Evolutionary conservation across 75 land plant genomes (phyloP).

Genomic region (Selaginella moellendorffii): DNA sequence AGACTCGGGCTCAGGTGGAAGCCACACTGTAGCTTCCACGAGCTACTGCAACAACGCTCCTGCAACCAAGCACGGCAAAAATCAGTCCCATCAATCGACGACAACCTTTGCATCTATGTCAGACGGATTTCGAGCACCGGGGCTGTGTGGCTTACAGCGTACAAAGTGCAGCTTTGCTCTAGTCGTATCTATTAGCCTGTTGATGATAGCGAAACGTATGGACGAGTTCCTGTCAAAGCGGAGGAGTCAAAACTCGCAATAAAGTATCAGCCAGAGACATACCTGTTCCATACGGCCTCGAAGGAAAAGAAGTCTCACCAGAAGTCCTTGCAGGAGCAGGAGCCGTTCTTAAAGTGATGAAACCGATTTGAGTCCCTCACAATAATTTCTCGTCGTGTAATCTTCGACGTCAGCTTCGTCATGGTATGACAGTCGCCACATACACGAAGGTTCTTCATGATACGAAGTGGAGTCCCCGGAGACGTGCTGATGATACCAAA

Average conservation of each 20-base stretch:
- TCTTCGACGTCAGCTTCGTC: neutral
- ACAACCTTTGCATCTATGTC: neutral
- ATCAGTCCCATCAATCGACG: neutral
- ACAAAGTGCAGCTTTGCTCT: neutral
- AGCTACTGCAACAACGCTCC: too few species aligned
- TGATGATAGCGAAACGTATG: neutral
- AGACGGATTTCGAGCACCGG: neutral
- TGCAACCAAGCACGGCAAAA: too few species aligned
- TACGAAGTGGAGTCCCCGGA: neutral
- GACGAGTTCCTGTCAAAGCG: neutral
- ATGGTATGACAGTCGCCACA: neutral
- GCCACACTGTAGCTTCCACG: neutral
- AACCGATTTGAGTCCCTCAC: neutral
- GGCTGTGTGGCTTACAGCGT: neutral
- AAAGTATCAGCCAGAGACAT: neutral
- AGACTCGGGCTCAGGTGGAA: neutral
- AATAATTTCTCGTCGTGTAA: neutral
- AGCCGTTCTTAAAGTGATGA: neutral
- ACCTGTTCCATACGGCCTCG: neutral
- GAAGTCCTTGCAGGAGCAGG: neutral
- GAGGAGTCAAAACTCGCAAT: neutral
- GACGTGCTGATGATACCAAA: neutral
- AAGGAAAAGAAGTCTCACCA: neutral
- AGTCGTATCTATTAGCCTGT: neutral
- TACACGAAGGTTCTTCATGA: neutral